These are phyloP conservation scores for Deuterostichococcus epilithicus DNA, from an alignment of 139 green algal genomes.

Conservation along the genomic window DNA sequence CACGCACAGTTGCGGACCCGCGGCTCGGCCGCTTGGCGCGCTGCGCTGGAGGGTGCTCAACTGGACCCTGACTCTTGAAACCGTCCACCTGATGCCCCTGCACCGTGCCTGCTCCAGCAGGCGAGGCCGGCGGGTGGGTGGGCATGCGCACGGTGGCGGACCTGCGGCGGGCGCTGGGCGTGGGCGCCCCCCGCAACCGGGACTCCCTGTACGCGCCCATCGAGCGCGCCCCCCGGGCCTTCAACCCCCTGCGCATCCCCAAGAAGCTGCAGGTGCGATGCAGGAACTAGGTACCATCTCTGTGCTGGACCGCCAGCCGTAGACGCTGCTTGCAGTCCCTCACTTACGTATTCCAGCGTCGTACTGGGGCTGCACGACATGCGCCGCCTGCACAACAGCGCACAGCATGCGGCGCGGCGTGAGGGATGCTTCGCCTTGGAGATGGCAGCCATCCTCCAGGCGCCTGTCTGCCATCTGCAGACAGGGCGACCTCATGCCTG, in stretches of 20 bases:
- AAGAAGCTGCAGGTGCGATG: slow-evolving; percentile 59
- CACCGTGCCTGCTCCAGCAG: background rate
- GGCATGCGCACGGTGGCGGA: slow-evolving; percentile 86
- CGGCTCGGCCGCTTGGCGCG: too few relatives aligned
- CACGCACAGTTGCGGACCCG: too few relatives aligned
- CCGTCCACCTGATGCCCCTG: too few relatives aligned
- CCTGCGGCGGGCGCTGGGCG: slow-evolving; percentile 66
- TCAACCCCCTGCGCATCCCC: slow-evolving; percentile 92
- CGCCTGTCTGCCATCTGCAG: background rate
- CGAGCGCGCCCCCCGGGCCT: slow-evolving; percentile 72
- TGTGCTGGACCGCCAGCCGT: background rate
- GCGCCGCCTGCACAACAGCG: background rate
- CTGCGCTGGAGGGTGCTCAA: background rate
- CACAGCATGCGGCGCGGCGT: too few relatives aligned
- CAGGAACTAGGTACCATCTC: background rate
- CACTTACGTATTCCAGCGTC: too few relatives aligned
- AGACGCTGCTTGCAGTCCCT: too few relatives aligned
- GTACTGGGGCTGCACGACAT: too few relatives aligned
- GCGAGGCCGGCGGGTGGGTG: slow-evolving; percentile 56
- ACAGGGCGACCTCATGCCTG: background rate
- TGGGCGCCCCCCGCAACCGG: slow-evolving; percentile 73
- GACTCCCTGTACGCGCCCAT: slow-evolving; percentile 90
- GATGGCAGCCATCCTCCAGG: too few relatives aligned
- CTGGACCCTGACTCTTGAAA: too few relatives aligned
- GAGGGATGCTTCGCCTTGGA: too few relatives aligned